Evolutionary conservation across 2,329 filamentous ascomycete species (phyloP), one percentile per base, ranked within the genome.

Genomic region (Aspergillus pseudoglaucus): DNA sequence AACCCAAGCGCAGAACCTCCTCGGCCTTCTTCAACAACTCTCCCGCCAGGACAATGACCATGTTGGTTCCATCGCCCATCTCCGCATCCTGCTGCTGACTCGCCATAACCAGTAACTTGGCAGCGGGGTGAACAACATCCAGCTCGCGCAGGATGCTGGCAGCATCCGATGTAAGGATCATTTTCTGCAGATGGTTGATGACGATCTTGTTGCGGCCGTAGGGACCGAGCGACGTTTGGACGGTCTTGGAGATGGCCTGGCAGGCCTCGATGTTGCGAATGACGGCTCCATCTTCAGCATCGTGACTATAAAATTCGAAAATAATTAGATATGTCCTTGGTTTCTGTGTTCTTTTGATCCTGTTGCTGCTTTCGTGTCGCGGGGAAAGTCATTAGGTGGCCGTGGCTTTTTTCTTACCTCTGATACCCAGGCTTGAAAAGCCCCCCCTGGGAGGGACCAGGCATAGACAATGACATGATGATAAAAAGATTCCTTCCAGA

Each of bases 131-230:
- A 48, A 98, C 90, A 54, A 98, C 93, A 65, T 98, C 93, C 70
- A 98, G 83, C 76, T 98, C 94, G 65, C 90, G 86, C 60, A 98
- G 81, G 67, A 98, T 98, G 39, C 93, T 97, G 57, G 93, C 93
- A 56, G 93, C 93, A 67, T 98, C 93, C 52, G 90, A 97, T 60
- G 94, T 98, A 56, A 98, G 79, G 62, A 96, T 95, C 93, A 98
- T 96, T 80, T 98, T 98, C 73, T 95, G 89, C 54, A 98, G 80
- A 75, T 98, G 94, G 79, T 98, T 98, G 79, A 98, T 97, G 75
- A 98, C 89, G 67, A 98, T 90, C 78, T 98, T 98, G 80, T 98
- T 98, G 73, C 93, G 88, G 65, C 93, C 93, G 73, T 95, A 96
- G 51, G 93, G 93, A 45, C 93, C 94, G 32, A 98, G 81, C 41